Conservation (phyloP, 805 yeast genomes). For the Saturnispora hagleri region DNA sequence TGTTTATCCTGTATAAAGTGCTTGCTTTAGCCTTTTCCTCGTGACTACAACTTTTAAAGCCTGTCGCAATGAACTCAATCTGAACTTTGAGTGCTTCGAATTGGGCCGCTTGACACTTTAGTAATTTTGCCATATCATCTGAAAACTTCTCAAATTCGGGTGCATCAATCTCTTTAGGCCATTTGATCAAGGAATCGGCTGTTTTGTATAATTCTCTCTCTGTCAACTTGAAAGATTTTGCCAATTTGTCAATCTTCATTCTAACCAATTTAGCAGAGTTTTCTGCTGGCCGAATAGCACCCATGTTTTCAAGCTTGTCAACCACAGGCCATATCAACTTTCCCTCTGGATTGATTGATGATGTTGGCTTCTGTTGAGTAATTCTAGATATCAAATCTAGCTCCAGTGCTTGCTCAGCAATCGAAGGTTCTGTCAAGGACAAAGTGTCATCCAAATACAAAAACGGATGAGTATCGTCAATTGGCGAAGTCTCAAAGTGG, state of each 20-base stretch:
- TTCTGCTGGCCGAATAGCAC: slow-evolving; percentile 9
- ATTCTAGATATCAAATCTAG: slow-evolving; percentile 4
- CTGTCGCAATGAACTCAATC: slow-evolving; percentile 5
- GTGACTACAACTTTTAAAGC: slow-evolving; percentile 6
- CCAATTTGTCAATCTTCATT: slow-evolving; percentile 6
- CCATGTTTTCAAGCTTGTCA: slow-evolving; percentile 10
- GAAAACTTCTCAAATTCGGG: slow-evolving; percentile 8
- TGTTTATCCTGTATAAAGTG: slow-evolving; percentile 5
- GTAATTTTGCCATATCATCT: slow-evolving; percentile 5
- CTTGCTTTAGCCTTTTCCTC: slow-evolving; percentile 6
- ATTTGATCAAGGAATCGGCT: slow-evolving; percentile 2
- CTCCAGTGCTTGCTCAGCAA: slow-evolving; percentile 7
- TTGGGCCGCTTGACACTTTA: slow-evolving; percentile 3
- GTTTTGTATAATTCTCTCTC: slow-evolving; percentile 1
- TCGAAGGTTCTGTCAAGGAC: not conserved
- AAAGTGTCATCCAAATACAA: not conserved
- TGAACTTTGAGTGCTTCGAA: slow-evolving; percentile 6
- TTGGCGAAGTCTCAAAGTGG: not conserved
- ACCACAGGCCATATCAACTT: slow-evolving; percentile 2
- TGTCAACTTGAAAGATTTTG: slow-evolving; percentile 2
- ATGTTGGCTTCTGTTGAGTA: slow-evolving; percentile 6
- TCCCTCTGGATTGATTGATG: slow-evolving; percentile 5
- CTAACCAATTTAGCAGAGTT: slow-evolving; percentile 7
- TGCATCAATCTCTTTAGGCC: slow-evolving; percentile 9
- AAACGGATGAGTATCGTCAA: not conserved